A percentile compares a stretch with the other conserved stretches of the same genome.
Evolutionary conservation across 371 early-diverging fungal species (phyloP).

Genomic region (Mucor lusitanicus): DNA sequence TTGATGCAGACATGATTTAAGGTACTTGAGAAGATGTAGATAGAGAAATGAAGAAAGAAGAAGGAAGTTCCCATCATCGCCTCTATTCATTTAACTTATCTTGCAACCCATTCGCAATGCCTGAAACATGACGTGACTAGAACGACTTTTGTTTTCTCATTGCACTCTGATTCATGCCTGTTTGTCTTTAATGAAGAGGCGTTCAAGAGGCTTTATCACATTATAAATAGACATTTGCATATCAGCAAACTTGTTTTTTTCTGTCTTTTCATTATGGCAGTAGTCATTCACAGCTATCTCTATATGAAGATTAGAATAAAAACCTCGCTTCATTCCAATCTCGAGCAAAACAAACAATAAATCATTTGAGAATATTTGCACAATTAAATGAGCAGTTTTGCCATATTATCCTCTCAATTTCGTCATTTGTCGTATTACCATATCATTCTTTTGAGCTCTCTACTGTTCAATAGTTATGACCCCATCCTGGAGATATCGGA

Average conservation of each 20-base stretch:
- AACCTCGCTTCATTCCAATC: not conserved
- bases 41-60: not conserved
- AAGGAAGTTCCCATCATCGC: not conserved
- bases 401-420: not conserved
- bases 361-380: not conserved
- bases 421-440: not conserved
- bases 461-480: not conserved
- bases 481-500: not conserved
- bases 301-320: not conserved
- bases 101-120: not conserved
- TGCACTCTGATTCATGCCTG: not conserved
- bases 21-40: not conserved
- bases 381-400: not conserved
- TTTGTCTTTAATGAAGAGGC: not conserved
- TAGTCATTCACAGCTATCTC: not conserved
- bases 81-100: not conserved
- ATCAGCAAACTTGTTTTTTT: not conserved
- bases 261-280: not conserved
- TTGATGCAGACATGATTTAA: not conserved
- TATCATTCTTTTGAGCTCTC: not conserved
- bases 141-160: not conserved
- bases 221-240: not conserved
- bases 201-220: not conserved
- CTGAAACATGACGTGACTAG: conserved; percentile 4
- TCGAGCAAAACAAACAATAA: not conserved